These are phyloP conservation scores for Nematodospora anomalae DNA, from an alignment of 1,139 yeast genomes.

Conservation along the genomic window DNA sequence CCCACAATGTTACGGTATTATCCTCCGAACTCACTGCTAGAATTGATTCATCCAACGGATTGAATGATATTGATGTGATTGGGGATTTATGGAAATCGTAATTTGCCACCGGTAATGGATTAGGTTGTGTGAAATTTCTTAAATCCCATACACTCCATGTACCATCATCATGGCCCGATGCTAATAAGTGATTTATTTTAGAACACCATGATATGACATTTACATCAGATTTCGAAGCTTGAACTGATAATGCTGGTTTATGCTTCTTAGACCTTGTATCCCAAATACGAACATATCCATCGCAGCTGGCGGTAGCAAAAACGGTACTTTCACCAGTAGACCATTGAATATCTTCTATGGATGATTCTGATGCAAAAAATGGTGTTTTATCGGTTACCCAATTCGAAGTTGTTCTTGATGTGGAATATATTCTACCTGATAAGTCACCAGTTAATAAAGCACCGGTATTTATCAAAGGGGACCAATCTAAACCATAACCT, in stretches of 20 bases:
- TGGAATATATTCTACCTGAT: slow-evolving; percentile 76
- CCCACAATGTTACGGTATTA: slow-evolving; percentile 96
- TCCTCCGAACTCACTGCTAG: slow-evolving; percentile 96
- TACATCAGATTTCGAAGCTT: slow-evolving; percentile 82
- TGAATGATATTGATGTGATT: slow-evolving; percentile 88
- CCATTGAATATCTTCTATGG: slow-evolving; percentile 97
- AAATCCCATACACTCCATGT: slow-evolving; percentile 98
- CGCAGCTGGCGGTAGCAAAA: slow-evolving; percentile 90
- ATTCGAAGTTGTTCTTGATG: slow-evolving; percentile 71
- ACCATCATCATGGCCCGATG: slow-evolving; percentile 98
- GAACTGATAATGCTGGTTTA: slow-evolving; percentile 83
- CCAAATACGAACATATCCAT: slow-evolving; percentile 93
- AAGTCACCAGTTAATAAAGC: slow-evolving; percentile 87
- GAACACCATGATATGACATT: slow-evolving; percentile 96
- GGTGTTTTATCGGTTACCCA: slow-evolving; percentile 91
- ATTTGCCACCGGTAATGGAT: slow-evolving; percentile 82
- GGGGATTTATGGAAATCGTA: slow-evolving; percentile 95
- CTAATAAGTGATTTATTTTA: slow-evolving; percentile 80
- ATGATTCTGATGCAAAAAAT: slow-evolving; percentile 65
- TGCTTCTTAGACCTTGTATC: slow-evolving; percentile 93
- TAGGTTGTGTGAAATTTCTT: slow-evolving; percentile 60
- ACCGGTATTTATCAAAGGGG: slow-evolving; percentile 79
- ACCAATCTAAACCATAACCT: slow-evolving; percentile 98
- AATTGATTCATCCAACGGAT: slow-evolving; percentile 93
- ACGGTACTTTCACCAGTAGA: slow-evolving; percentile 89